phyloP scores from a whole-genome alignment of 768 basidiomycete species.

The Serendipita sp. region DNA sequence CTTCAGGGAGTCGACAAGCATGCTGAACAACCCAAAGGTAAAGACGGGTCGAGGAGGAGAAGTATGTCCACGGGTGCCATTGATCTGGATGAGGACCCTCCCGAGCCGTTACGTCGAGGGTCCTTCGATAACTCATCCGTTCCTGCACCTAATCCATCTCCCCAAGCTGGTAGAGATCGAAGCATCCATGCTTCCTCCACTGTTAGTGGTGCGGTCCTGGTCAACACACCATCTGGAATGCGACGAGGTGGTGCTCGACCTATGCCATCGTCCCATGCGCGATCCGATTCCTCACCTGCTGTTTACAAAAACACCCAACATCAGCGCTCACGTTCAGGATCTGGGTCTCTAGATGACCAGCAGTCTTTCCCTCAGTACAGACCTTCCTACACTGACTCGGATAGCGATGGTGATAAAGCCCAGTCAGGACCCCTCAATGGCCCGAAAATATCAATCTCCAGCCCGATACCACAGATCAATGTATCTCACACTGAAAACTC shows the following conservation, averaged over 20 bases:
- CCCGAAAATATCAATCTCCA: constrained; percentile 5
- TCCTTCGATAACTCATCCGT: neutral
- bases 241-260: constrained; percentile 1
- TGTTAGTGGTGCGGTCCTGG: neutral
- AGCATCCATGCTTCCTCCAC: neutral
- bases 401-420: neutral
- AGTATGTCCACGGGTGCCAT: neutral
- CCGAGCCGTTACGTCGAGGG: neutral
- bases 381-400: neutral
- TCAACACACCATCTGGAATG: neutral
- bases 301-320: neutral
- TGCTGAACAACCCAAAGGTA: neutral
- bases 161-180: neutral
- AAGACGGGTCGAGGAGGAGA: neutral
- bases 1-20: neutral
- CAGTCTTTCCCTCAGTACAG: neutral
- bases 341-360: neutral
- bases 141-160: neutral
- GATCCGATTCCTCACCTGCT: neutral
- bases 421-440: neutral
- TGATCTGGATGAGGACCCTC: neutral
- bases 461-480: constrained; percentile 8
- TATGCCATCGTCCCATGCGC: neutral
- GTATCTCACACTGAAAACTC: neutral
- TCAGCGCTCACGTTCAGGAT: neutral